phyloP scores from a whole-genome alignment of 106 monocot species.

The Acorus calamus region DNA sequence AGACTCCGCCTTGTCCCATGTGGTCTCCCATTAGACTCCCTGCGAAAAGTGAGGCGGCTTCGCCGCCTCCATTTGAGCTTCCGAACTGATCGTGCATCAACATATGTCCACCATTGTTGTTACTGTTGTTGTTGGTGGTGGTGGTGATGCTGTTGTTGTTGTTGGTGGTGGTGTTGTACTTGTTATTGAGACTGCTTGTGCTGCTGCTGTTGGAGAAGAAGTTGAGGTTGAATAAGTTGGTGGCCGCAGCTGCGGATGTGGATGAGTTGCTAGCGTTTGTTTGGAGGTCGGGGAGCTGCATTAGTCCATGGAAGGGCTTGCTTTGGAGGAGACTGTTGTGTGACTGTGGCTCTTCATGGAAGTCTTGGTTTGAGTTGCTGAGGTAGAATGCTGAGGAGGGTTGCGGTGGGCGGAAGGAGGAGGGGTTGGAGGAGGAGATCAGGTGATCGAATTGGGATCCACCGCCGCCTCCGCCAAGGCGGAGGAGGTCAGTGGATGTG shows the following conservation, averaged over 20 bases:
- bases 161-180: no score
- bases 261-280: background rate
- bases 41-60: conserved; percentile 10
- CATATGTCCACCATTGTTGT: background rate
- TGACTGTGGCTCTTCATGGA: conserved; percentile 2
- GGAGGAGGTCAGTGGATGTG: conserved; percentile 16
- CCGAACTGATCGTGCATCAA: conserved; percentile 8
- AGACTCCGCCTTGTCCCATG: background rate
- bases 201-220: conserved; percentile 25
- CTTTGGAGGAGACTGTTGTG: background rate
- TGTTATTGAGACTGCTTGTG: no score
- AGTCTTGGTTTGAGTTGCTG: conserved; percentile 14
- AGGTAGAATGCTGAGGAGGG: conserved; percentile 8
- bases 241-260: background rate
- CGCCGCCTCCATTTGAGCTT: background rate
- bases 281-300: conserved; percentile 30
- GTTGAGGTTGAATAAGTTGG: conserved; percentile 27
- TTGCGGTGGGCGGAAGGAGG: conserved; percentile 9
- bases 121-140: conserved; percentile 2
- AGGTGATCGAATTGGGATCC: conserved; percentile 17
- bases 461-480: conserved; percentile 5
- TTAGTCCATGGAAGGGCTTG: conserved; percentile 20
- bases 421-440: conserved; percentile 5
- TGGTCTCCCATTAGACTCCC: conserved; percentile 12
- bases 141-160: conserved; percentile 1